Evolutionary conservation across 768 basidiomycete genomes (phyloP).

Genomic region (Serendipita sp.): DNA sequence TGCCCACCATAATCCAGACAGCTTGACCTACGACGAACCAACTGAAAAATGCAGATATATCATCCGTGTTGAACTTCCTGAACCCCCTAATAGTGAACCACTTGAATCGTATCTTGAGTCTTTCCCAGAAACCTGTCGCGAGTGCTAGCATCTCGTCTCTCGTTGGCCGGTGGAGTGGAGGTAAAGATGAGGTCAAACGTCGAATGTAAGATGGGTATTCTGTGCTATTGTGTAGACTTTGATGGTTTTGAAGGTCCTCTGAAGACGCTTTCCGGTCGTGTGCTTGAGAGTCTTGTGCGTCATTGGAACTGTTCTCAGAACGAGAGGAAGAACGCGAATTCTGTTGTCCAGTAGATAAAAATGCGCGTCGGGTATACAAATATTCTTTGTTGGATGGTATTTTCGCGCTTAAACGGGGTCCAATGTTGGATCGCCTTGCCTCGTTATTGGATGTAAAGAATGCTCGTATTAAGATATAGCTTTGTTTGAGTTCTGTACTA

Average conservation of each 20-base stretch:
- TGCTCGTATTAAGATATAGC: not conserved
- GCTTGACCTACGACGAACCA: constrained; percentile 95
- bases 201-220: constrained; percentile 63
- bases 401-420: not conserved
- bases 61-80: constrained; percentile 88
- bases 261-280: not conserved
- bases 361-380: not conserved
- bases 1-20: constrained; percentile 88
- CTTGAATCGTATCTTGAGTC: constrained; percentile 79
- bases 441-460: not conserved
- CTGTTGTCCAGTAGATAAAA: not conserved
- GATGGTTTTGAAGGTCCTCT: not conserved
- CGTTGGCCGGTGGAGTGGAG: constrained; percentile 50
- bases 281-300: not conserved
- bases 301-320: not conserved
- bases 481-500: not conserved
- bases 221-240: constrained; percentile 6
- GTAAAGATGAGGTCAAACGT: constrained; percentile 59
- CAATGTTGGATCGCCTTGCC: not conserved
- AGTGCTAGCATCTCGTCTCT: constrained; percentile 79
- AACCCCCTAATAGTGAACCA: constrained; percentile 96
- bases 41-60: constrained; percentile 88
- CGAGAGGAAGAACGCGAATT: not conserved
- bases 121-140: constrained; percentile 80
- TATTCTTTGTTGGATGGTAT: not conserved